A percentile compares a stretch with the other conserved stretches of the same genome.
phyloP scores from a whole-genome alignment of 192 early-diverging fungal genomes.

The Piromyces finnis region DNA sequence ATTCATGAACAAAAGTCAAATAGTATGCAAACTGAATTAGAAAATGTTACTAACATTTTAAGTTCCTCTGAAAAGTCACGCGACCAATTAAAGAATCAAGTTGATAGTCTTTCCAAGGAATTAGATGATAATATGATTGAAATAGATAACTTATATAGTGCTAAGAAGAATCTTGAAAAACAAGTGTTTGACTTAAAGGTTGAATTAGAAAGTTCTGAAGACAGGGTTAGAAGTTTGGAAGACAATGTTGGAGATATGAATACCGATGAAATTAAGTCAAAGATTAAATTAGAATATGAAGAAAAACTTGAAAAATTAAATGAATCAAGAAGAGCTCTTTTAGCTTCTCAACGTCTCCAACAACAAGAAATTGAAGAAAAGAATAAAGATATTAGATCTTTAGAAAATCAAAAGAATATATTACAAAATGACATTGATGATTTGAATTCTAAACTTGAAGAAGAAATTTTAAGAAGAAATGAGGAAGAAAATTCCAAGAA shows the following conservation, averaged over 20 bases:
- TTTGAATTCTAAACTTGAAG: conserved; percentile 36
- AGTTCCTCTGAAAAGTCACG: conserved; percentile 32
- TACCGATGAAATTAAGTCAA: conserved; percentile 28
- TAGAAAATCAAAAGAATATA: conserved; percentile 42
- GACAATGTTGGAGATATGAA: conserved; percentile 17
- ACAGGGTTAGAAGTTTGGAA: conserved; percentile 18
- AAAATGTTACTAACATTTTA: conserved; percentile 35
- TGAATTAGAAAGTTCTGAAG: conserved; percentile 29
- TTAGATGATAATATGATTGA: conserved; percentile 50
- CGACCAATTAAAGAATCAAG: conserved; percentile 45
- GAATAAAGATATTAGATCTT: conserved; percentile 39
- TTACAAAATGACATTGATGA: conserved; percentile 48
- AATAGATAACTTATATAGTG: conserved; percentile 33
- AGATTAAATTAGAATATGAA: conserved; percentile 44
- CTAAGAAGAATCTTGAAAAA: conserved; percentile 38
- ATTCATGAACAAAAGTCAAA: conserved; percentile 55
- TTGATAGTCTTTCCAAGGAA: conserved; percentile 50
- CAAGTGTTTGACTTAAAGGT: conserved; percentile 30
- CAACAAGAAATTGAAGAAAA: conserved; percentile 69
- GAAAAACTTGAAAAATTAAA: conserved; percentile 59
- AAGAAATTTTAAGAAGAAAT: conserved; percentile 39
- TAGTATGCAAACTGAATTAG: conserved; percentile 37
- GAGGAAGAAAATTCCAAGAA: conserved; percentile 36
- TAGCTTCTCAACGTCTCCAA: conserved; percentile 52
- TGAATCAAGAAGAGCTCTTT: conserved; percentile 61